Conservation (phyloP, 768 basidiomycete species). For the Coprinopsis marcescibilis region DNA sequence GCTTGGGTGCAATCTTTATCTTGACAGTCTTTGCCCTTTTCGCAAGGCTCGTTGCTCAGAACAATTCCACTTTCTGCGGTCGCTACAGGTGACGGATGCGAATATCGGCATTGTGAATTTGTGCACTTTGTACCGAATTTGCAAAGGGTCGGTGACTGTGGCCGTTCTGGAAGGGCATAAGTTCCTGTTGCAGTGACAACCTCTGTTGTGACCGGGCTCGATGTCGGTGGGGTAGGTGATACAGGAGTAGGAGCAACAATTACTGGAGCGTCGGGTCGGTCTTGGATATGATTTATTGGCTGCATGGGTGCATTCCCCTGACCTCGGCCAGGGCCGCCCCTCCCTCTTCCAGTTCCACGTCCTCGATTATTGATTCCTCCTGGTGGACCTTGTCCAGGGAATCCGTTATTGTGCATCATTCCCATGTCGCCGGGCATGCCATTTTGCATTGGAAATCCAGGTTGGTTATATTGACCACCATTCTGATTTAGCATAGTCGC, state of each 20-base stretch:
- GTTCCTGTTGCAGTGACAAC: constrained; percentile 26
- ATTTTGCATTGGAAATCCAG: constrained; percentile 56
- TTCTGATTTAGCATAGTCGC: constrained; percentile 66
- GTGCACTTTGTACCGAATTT: constrained; percentile 90
- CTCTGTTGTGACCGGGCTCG: constrained; percentile 26
- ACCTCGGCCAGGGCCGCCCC: constrained; percentile 36
- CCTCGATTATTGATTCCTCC: constrained; percentile 36
- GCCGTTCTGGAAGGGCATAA: constrained; percentile 67
- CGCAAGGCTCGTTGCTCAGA: constrained; percentile 89
- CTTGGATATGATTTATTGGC: constrained; percentile 14
- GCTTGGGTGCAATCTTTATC: constrained; percentile 92
- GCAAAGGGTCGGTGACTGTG: constrained; percentile 87
- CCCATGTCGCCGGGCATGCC: constrained; percentile 48
- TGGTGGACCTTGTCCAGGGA: constrained; percentile 30
- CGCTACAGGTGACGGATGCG: constrained; percentile 96
- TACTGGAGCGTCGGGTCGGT: constrained; percentile 11
- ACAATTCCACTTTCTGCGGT: constrained; percentile 94
- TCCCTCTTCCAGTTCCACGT: constrained; percentile 42
- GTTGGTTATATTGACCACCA: constrained; percentile 49
- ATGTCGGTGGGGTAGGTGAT: constrained; percentile 16
- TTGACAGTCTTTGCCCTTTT: constrained; percentile 81
- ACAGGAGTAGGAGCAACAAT: constrained; percentile 21
- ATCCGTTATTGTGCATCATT: constrained; percentile 40
- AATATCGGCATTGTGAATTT: constrained; percentile 83
- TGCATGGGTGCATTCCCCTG: constrained; percentile 7